Base-by-base conservation (phyloP, 371 early-diverging fungal genomes). In the Mucor circinelloides region DNA sequence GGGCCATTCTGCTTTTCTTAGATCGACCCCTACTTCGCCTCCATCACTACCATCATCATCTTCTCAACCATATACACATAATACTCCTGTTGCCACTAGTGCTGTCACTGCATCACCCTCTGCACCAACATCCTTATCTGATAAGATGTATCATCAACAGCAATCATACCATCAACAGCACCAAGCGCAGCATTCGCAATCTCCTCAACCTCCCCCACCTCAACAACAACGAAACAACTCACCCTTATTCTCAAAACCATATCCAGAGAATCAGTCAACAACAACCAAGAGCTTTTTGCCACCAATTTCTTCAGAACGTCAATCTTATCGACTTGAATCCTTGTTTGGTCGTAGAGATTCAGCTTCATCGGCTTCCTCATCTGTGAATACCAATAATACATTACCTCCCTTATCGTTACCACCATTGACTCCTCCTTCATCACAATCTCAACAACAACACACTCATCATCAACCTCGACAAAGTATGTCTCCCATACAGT, bases 221-320 rank as follows among this genome's bases (percentile, higher is more conserved):
- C 52, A 34, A 42, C 60, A 40, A 55, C 52, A 42, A 57, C 44
- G 61, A 42, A 50, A 50, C 25, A 21, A 50, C 23, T 50, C 50
- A 23, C 50, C 50, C 12, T 31, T 55, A n/a, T 55, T 55, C 23
- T 30, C 55, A 31, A 55, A 55, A n/a, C 55, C 55, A 30, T 31
- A 55, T 27, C 55, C 31, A 30, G 55, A 55, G 12, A 55, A 13
- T 55, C 62, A 50, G 23, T 19, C 56, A 57, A 61, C 60, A 21
- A 34, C 17, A 46, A 42, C 7, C 30, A 50, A 67, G 19, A 61
- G 66, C 17, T 60, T 67, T 30, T 68, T 70, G 36, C 77, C 74
- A 23, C 77, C 77, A 5, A 71, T 74, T 2, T 71, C 72, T 36
- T 66, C 66, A 4, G 77, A 73, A 42, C 66, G 76, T 31, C 68